Conservation (phyloP, 2,329 filamentous ascomycete genomes). For the Trichoderma cornu-damae region DNA sequence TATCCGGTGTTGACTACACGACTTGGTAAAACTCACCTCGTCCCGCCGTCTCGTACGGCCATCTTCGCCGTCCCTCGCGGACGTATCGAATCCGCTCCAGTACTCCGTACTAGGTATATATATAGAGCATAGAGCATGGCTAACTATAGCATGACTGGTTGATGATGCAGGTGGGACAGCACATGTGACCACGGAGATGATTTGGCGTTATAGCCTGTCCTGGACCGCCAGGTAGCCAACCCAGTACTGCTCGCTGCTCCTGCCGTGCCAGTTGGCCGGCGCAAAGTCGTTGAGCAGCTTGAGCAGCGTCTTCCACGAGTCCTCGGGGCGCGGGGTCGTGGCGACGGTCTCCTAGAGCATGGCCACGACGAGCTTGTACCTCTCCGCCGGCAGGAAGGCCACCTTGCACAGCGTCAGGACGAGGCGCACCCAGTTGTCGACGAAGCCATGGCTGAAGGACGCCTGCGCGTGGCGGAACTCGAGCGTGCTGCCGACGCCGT, state of each 20-base stretch:
- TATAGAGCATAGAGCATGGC: no score
- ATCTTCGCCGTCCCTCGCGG: no score
- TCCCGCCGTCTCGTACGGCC: no score
- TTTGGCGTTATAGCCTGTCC: conserved; percentile 2
- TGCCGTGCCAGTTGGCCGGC: conserved; percentile 1
- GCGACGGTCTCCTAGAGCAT: conserved; percentile 6
- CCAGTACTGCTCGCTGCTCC: conserved; percentile 12
- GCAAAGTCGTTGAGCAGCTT: conserved; percentile 9
- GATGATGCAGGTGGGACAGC: neutral
- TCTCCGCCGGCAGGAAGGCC: conserved; percentile 11
- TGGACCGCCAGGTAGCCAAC: neutral
- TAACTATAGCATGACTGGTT: no score
- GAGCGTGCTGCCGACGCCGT: conserved; percentile 8
- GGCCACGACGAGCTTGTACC: conserved; percentile 15
- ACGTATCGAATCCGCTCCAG: no score
- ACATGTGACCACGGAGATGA: neutral
- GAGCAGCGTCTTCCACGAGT: conserved; percentile 14
- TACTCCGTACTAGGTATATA: no score
- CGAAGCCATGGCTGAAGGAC: conserved; percentile 16
- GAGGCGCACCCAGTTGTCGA: conserved; percentile 18
- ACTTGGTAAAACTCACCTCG: no score
- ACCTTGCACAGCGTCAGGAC: conserved; percentile 19
- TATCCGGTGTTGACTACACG: no score
- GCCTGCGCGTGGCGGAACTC: conserved; percentile 23
- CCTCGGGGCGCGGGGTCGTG: neutral